Percentiles rank a stretch among this genome's conserved stretches.
phyloP scores from a whole-genome alignment of 1,139 yeast species.

The Wickerhamomyces sp. region DNA sequence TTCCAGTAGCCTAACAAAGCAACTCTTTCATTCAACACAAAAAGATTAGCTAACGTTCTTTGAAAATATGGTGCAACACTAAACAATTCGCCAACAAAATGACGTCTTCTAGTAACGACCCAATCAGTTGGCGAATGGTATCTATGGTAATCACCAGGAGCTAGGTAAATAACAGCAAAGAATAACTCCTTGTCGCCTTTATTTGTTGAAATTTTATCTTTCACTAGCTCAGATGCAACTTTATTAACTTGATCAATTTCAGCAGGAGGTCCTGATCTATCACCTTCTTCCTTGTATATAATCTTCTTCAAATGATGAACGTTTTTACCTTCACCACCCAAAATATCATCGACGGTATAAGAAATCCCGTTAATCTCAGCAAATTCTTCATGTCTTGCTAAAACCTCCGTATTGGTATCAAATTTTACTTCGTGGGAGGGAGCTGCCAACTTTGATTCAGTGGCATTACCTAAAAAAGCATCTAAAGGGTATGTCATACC shows the following conservation, averaged over 20 bases:
- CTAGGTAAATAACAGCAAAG: slow-evolving; percentile 89
- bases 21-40: slow-evolving; percentile 91
- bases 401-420: slow-evolving; percentile 37
- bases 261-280: slow-evolving; percentile 39
- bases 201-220: slow-evolving; percentile 1
- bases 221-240: slow-evolving; percentile 27
- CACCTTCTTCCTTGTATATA: slow-evolving; percentile 58
- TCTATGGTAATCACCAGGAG: slow-evolving; percentile 98
- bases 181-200: slow-evolving; percentile 55
- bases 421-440: slow-evolving; percentile 55
- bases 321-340: slow-evolving; percentile 43
- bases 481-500: slow-evolving; percentile 92
- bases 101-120: slow-evolving; percentile 92
- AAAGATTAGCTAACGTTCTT: slow-evolving; percentile 76
- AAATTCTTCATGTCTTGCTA: slow-evolving; percentile 65
- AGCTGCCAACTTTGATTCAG: slow-evolving; percentile 48
- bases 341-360: slow-evolving; percentile 63
- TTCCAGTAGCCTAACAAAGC: slow-evolving; percentile 95
- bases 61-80: slow-evolving; percentile 98
- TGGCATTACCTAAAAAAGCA: slow-evolving; percentile 71
- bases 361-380: slow-evolving; percentile 75
- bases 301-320: slow-evolving; percentile 41
- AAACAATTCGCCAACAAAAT: slow-evolving; percentile 92
- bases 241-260: slow-evolving; percentile 25
- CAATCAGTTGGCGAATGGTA: slow-evolving; percentile 96